A percentile compares a stretch with the other conserved stretches of the same genome.
These are phyloP conservation scores for Pulveroboletus sp. DNA, from an alignment of 768 basidiomycete genomes.

Conservation along the genomic window DNA sequence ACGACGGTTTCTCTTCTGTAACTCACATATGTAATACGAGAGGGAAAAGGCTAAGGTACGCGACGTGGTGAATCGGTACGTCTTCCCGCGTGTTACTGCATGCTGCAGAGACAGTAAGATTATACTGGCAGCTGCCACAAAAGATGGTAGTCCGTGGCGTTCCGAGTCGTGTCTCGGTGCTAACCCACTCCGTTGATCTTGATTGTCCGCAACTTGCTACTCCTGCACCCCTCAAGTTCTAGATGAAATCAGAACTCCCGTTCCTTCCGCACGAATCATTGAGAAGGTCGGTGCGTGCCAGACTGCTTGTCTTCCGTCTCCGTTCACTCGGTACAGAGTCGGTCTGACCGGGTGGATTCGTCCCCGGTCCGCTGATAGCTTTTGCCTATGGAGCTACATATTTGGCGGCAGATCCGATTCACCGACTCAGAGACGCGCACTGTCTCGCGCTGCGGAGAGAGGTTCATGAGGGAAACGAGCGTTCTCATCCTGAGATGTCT, in stretches of 20 bases:
- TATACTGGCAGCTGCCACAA: background rate
- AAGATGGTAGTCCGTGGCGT: background rate
- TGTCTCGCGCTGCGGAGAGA: background rate
- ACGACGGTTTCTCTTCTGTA: background rate
- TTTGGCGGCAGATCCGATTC: background rate
- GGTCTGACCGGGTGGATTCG: background rate
- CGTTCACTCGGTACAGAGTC: background rate
- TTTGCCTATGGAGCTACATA: background rate
- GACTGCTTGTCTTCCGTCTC: background rate
- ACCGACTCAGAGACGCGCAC: background rate
- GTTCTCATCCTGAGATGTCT: background rate
- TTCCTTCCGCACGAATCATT: constrained; percentile 1
- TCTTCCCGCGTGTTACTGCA: background rate
- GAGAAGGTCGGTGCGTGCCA: background rate
- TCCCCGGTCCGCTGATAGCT: background rate
- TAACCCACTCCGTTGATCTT: background rate
- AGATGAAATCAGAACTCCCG: background rate
- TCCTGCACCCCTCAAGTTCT: background rate
- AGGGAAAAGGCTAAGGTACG: background rate
- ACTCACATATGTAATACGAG: too few relatives aligned
- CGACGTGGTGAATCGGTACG: background rate
- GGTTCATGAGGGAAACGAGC: background rate
- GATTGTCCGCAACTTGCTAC: background rate
- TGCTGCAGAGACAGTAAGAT: background rate
- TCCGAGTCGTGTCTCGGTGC: too few relatives aligned